Evolutionary conservation across 257 asterid species (phyloP).

Genomic region (Nicotiana undulata): DNA sequence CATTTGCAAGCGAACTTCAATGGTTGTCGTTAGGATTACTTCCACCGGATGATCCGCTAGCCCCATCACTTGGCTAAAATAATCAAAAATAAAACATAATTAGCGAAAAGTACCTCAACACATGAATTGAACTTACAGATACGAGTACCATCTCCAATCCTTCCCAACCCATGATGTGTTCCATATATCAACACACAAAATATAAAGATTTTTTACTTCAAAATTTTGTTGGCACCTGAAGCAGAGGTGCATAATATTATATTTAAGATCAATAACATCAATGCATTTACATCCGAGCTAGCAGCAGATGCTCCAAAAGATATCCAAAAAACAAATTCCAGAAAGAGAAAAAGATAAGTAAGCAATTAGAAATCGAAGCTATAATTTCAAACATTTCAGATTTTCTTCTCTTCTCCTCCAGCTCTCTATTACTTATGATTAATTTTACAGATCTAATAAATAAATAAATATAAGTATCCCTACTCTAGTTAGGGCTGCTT

Average conservation of each 20-base stretch:
- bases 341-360: neutral
- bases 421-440: neutral
- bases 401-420: neutral
- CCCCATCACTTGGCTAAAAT: too few relatives aligned
- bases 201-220: neutral
- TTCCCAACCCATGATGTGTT: conserved; percentile 69
- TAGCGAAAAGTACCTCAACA: too few relatives aligned
- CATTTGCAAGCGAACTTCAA: too few relatives aligned
- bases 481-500: too few relatives aligned
- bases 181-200: conserved; percentile 26
- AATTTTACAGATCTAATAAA: neutral
- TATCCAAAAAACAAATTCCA: neutral
- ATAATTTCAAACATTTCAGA: neutral
- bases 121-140: conserved; percentile 50
- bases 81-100: too few relatives aligned
- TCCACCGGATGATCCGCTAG: too few relatives aligned
- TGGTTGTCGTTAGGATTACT: too few relatives aligned
- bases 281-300: neutral
- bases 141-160: conserved; percentile 84
- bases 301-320: neutral
- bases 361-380: neutral
- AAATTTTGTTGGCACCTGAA: neutral
- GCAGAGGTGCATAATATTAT: neutral
- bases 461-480: neutral
- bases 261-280: neutral